Conservation (phyloP, 768 basidiomycete genomes). For the Tricholoma terreum region DNA sequence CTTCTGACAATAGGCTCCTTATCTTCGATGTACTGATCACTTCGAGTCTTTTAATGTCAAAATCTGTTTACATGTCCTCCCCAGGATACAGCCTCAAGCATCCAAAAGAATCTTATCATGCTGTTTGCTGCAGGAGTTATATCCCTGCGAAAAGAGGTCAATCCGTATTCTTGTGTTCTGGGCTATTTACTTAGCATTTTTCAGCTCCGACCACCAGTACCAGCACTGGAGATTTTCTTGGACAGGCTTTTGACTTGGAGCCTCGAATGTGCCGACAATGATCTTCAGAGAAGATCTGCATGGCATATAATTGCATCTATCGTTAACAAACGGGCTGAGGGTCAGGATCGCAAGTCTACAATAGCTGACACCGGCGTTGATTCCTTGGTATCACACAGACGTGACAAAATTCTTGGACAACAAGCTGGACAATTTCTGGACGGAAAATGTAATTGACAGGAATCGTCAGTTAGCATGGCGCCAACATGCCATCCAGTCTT, state of each 20-base stretch:
- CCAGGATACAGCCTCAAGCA: constrained; percentile 40
- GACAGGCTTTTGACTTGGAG: constrained; percentile 59
- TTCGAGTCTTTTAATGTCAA: constrained; percentile 7
- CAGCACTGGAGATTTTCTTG: constrained; percentile 49
- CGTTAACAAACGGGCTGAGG: constrained; percentile 75
- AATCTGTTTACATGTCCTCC: constrained; percentile 4
- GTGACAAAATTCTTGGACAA: constrained; percentile 41
- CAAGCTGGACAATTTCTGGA: constrained; percentile 49
- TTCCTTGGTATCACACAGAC: constrained; percentile 31
- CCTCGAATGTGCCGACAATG: constrained; percentile 42
- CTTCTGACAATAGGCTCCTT: constrained; percentile 37
- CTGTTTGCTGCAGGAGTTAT: constrained; percentile 68
- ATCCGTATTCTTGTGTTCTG: constrained; percentile 8
- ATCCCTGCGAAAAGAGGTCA: constrained; percentile 64
- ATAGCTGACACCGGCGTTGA: not conserved
- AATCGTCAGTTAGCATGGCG: constrained; percentile 37
- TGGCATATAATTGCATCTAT: constrained; percentile 60
- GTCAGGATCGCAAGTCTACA: constrained; percentile 36
- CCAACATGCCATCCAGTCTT: constrained; percentile 50
- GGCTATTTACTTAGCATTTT: constrained; percentile 4
- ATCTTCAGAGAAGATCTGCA: constrained; percentile 52
- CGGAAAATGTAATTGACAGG: constrained; percentile 37
- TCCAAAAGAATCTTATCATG: constrained; percentile 61
- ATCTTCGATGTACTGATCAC: constrained; percentile 49
- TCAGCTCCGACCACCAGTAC: constrained; percentile 53